phyloP scores from a whole-genome alignment of 2,329 filamentous ascomycete genomes.

The Chalara sp. region DNA sequence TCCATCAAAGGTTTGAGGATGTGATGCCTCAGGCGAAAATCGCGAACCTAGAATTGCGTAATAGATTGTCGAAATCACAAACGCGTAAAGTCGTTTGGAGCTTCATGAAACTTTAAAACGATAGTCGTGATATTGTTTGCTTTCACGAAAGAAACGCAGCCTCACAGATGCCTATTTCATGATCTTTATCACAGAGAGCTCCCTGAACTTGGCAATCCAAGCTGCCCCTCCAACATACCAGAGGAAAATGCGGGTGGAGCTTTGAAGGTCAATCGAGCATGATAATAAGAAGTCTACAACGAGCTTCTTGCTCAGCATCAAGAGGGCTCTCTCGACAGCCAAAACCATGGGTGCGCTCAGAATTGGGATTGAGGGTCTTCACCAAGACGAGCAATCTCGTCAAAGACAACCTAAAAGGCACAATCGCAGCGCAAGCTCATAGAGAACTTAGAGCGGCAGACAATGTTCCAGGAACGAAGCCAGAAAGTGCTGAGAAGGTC shows the following conservation, averaged over 20 bases:
- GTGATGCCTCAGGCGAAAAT: slow-evolving; percentile 3
- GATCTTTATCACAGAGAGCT: too few species aligned
- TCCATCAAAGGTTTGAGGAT: slow-evolving; percentile 1
- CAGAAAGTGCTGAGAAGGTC: slow-evolving; percentile 18
- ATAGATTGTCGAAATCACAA: slow-evolving; percentile 13
- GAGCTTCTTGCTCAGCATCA: slow-evolving; percentile 22
- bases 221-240: slow-evolving; percentile 17
- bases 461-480: slow-evolving; percentile 14
- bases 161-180: background rate
- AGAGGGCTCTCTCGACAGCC: slow-evolving; percentile 15
- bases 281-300: slow-evolving; percentile 21
- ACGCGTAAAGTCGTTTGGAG: background rate
- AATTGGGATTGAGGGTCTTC: slow-evolving; percentile 21
- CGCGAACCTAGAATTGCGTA: slow-evolving; percentile 12
- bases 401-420: slow-evolving; percentile 16
- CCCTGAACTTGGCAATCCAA: slow-evolving; percentile 3
- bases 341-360: slow-evolving; percentile 16
- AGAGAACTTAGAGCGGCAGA: slow-evolving; percentile 14
- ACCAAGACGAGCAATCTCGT: slow-evolving; percentile 18
- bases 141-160: background rate
- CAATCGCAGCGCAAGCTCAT: slow-evolving; percentile 15
- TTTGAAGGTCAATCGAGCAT: slow-evolving; percentile 14
- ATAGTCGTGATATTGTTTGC: too few species aligned
- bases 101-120: too few species aligned
- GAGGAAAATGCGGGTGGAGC: slow-evolving; percentile 3